Base-by-base conservation (phyloP, 2,329 filamentous ascomycete genomes). In the Pseudovirgaria hyperparasitica region DNA sequence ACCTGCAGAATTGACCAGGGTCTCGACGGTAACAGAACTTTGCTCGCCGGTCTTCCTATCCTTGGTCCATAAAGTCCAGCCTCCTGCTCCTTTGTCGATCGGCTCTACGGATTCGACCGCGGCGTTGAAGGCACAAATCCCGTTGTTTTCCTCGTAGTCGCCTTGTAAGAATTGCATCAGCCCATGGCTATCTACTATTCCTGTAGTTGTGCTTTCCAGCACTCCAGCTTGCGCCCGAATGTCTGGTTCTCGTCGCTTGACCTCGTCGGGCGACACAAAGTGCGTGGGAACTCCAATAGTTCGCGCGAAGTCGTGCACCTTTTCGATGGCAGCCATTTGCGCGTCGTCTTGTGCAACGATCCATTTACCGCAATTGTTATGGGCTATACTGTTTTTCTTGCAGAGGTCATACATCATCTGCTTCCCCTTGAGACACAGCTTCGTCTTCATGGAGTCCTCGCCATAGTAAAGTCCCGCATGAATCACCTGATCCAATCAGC, bases 401-500 rank as follows among this genome's bases (percentile, higher is more conserved):
- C 87, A 94, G 22, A 92, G 70, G 4, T 63, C 65, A 56, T 98
- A 98, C 32, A 96, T 63, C 50, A 84, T 63, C 17, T 76, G 50
- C 40, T 76, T 76, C 33, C 90, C 90, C 17, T 63, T 60, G 37
- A 94, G 64, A 57, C 90, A 98, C 9, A 98, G 70, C 10, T 60
- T 58, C 1, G 86, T 84, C 58, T 98, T 98, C 28, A 94, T 70
- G 2, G 75, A 77, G 21, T 59, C 55, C 5, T 64, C 50, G 10
- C 80, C 82, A 55, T 94, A 94, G 66, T 94, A 96, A 37, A 96
- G 68, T 9, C 90, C 90, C 1, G 82, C 90, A 52, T 98, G 90
- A 42, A 98, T 92, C 29, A 96, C 87, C 70, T 74, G 33, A 21
- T 14, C 11, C 9, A 10, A 16, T 11, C n/a, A 21, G 18, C 24